These are phyloP conservation scores for Carallia pectinifolia DNA, from an alignment of 345 rosid genomes.

Conservation along the genomic window DNA sequence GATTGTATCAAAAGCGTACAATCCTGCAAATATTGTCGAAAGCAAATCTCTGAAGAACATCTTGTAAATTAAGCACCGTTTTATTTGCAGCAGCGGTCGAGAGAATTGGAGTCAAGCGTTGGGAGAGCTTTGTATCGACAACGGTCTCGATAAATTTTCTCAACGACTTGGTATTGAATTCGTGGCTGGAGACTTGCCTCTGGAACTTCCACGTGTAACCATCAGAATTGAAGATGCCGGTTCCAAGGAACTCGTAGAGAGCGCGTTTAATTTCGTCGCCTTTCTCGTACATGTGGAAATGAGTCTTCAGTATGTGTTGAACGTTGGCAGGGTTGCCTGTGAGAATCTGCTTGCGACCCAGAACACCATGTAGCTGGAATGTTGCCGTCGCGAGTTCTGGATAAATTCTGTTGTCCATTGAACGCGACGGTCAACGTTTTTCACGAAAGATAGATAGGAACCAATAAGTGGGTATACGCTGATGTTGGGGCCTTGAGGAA, in stretches of 20 bases:
- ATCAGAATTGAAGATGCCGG: slow-evolving; percentile 66
- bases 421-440: slow-evolving; percentile 40
- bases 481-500: slow-evolving; percentile 13
- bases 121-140: slow-evolving; percentile 50
- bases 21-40: slow-evolving; percentile 71
- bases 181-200: slow-evolving; percentile 67
- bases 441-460: slow-evolving; percentile 31
- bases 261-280: slow-evolving; percentile 24
- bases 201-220: slow-evolving; percentile 68
- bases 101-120: slow-evolving; percentile 62
- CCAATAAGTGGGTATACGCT: slow-evolving; percentile 57
- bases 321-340: slow-evolving; percentile 66
- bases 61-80: slow-evolving; percentile 49
- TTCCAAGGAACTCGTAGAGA: slow-evolving; percentile 64
- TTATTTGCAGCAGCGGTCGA: slow-evolving; percentile 26
- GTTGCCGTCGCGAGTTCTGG: slow-evolving; percentile 48
- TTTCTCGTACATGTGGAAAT: slow-evolving; percentile 52
- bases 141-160: slow-evolving; percentile 55
- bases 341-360: slow-evolving; percentile 33
- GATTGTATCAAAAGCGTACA: slow-evolving; percentile 57
- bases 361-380: slow-evolving; percentile 37
- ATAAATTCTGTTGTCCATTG: slow-evolving; percentile 58
- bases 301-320: slow-evolving; percentile 59
- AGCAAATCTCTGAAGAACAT: slow-evolving; percentile 58
- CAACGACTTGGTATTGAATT: slow-evolving; percentile 67